These are phyloP conservation scores for Berberis vulgaris DNA, from an alignment of 164 flowering plant genomes.

Conservation along the genomic window DNA sequence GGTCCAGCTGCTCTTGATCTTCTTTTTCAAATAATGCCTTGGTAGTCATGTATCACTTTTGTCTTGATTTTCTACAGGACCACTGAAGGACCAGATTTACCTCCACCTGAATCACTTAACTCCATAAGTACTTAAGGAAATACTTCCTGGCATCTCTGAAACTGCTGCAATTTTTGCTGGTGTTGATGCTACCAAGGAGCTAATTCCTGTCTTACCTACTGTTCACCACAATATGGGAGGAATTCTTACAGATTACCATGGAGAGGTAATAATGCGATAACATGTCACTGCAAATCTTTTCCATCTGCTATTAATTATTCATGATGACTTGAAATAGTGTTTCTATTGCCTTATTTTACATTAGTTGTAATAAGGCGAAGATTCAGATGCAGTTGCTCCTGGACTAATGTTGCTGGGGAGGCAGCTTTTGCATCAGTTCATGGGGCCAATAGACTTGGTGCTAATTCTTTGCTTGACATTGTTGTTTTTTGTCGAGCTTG, in stretches of 20 bases:
- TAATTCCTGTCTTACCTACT: conserved; percentile 95
- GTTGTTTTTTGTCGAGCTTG: conserved; percentile 99
- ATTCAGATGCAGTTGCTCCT: conserved; percentile 88
- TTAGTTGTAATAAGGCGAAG: conserved; percentile 46
- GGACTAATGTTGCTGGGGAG: conserved; percentile 98
- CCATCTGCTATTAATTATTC: not conserved
- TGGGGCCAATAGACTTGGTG: conserved; percentile 99
- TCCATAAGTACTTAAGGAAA: conserved; percentile 97
- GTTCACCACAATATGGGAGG: conserved; percentile 99
- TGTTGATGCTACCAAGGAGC: conserved; percentile 97
- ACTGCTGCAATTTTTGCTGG: conserved; percentile 99
- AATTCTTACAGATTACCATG: conserved; percentile 88
- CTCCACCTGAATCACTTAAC: conserved; percentile 96
- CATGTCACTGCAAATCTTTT: not conserved
- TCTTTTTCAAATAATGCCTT: no score
- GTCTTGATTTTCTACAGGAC: conserved; percentile 15
- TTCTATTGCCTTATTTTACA: conserved; percentile 45
- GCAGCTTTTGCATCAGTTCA: conserved; percentile 99
- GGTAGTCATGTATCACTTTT: no score
- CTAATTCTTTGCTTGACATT: conserved; percentile 98
- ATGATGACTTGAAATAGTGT: not conserved
- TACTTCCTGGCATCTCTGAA: conserved; percentile 99
- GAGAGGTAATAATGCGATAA: conserved; percentile 52
- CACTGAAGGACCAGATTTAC: conserved; percentile 26
- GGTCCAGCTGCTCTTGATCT: no score